Conservation (phyloP, 768 basidiomycete genomes). For the Naganishia antarctica region DNA sequence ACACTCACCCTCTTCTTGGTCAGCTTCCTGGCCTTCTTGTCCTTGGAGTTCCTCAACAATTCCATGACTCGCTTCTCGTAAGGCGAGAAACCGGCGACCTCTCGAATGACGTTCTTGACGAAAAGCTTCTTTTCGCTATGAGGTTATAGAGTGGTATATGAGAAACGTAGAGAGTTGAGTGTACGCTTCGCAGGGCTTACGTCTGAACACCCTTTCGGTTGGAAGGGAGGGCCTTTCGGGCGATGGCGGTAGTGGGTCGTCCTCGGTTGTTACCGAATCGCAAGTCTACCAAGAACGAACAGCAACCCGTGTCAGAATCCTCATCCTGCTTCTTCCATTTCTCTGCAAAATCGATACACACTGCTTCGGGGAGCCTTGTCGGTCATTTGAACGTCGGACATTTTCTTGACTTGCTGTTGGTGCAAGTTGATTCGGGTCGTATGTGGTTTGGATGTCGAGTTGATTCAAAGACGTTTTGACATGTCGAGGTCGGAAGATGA, state of each 20-base stretch:
- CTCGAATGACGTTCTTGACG: constrained; percentile 85
- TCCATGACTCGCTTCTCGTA: constrained; percentile 99
- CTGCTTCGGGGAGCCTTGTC: constrained; percentile 24
- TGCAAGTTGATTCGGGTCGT: neutral
- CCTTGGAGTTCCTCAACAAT: constrained; percentile 96
- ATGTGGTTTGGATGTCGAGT: neutral
- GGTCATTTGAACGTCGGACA: constrained; percentile 23
- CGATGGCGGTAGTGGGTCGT: constrained; percentile 78
- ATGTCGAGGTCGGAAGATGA: too few species aligned
- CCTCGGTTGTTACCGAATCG: constrained; percentile 82
- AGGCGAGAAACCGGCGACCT: constrained; percentile 95
- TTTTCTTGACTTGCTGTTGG: constrained; percentile 20
- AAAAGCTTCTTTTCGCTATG: constrained; percentile 76
- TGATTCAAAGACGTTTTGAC: too few species aligned
- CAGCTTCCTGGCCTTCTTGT: constrained; percentile 98
- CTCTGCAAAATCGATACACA: neutral
- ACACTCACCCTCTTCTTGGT: constrained; percentile 95
- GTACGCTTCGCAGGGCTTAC: constrained; percentile 25
- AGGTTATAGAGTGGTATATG: neutral
- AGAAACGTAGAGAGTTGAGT: neutral
- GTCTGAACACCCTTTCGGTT: constrained; percentile 89
- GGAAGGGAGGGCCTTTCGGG: constrained; percentile 68
- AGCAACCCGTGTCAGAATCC: too few species aligned
- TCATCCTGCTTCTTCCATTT: neutral
- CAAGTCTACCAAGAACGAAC: constrained; percentile 57